Evolutionary conservation across 805 yeast genomes (phyloP).

Genomic region (Candida nanaspora): DNA sequence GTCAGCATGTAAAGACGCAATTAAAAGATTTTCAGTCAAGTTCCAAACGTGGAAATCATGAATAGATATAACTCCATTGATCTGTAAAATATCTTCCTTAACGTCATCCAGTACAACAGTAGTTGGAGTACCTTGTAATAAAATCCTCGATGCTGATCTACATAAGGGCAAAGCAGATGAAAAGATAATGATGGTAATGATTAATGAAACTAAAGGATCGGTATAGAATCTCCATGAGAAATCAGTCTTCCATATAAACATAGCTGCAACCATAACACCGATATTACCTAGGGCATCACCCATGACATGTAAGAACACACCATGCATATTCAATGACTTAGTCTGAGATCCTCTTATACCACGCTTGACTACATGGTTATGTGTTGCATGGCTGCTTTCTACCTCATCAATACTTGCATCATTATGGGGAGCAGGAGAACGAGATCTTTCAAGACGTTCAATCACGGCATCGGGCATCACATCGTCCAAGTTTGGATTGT

Average conservation of each 20-base stretch:
- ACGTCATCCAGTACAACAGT: conserved; percentile 70
- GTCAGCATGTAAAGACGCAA: conserved; percentile 87
- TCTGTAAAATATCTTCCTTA: conserved; percentile 53
- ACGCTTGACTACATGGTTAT: conserved; percentile 17
- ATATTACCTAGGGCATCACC: conserved; percentile 96
- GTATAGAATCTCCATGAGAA: conserved; percentile 80
- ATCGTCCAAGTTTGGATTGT: conserved; percentile 19
- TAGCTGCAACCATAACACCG: conserved; percentile 85
- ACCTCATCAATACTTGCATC: conserved; percentile 6
- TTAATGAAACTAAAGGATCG: conserved; percentile 80
- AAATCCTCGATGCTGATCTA: conserved; percentile 74
- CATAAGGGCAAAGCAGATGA: conserved; percentile 89
- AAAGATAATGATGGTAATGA: conserved; percentile 84
- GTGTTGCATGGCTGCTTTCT: conserved; percentile 13
- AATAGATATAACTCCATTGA: conserved; percentile 72
- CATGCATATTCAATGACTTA: conserved; percentile 91
- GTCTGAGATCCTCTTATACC: conserved; percentile 16
- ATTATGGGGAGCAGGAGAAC: conserved; percentile 4
- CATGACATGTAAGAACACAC: conserved; percentile 89
- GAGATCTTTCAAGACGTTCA: conserved; percentile 6
- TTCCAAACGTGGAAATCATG: conserved; percentile 98
- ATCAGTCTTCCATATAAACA: conserved; percentile 91
- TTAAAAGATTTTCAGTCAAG: conserved; percentile 74
- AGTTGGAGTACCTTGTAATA: conserved; percentile 91
- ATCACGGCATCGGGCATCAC: conserved; percentile 23